Conservation (phyloP, 2,329 filamentous ascomycete species). For the Sclerotinia spermophila region DNA sequence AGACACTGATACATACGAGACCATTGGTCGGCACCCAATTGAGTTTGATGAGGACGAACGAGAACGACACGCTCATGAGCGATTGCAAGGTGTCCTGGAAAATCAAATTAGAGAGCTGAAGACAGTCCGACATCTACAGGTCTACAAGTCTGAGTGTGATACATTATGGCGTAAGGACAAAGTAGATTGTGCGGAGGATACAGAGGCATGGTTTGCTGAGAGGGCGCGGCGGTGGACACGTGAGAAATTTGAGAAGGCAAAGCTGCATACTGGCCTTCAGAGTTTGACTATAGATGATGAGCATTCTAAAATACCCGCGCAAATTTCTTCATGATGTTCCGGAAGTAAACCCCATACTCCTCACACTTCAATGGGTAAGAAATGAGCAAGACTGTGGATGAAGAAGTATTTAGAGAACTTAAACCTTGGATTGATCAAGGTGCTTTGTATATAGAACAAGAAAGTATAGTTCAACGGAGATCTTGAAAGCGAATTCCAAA, state of each 20-base stretch:
- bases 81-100: background rate
- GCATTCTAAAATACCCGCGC: rapidly evolving
- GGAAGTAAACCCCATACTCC: rapidly evolving
- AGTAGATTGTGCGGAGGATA: background rate
- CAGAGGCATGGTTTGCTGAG: background rate
- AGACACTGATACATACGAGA: background rate
- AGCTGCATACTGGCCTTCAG: background rate
- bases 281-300: background rate
- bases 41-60: background rate
- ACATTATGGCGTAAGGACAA: too few species aligned
- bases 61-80: rapidly evolving
- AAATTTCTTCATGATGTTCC: background rate
- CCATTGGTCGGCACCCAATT: rapidly evolving
- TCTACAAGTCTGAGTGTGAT: background rate
- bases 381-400: too few species aligned
- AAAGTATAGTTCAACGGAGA: too few species aligned
- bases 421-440: too few species aligned
- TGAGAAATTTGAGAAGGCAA: background rate
- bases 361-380: background rate
- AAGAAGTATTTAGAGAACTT: too few species aligned
- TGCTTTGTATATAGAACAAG: too few species aligned
- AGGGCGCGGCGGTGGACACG: background rate
- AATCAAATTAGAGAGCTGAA: background rate
- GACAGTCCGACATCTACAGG: background rate
- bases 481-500: too few species aligned